Conservation (phyloP, 2,329 filamentous ascomycete genomes). For the Fusarium newnesense region DNA sequence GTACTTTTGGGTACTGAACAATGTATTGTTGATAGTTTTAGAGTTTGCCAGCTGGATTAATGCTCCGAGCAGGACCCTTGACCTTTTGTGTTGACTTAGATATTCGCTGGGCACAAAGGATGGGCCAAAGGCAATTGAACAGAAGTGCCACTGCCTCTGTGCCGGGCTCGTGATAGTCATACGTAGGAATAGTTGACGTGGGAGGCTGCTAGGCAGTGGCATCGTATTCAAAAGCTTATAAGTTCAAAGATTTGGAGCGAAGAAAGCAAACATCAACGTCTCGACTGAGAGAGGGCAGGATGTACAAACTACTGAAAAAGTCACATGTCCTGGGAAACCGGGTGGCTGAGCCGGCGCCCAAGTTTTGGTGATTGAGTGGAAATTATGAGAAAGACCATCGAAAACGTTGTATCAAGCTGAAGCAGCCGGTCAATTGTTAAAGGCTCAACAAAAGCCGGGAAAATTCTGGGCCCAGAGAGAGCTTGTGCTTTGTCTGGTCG, state of each 20-base stretch:
- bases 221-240: conserved; percentile 21
- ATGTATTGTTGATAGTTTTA: background rate
- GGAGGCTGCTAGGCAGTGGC: conserved; percentile 25
- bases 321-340: conserved; percentile 31
- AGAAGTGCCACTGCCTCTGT: conserved; percentile 21
- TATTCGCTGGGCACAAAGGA: background rate
- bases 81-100: conserved; percentile 5
- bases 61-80: conserved; percentile 18
- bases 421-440: conserved; percentile 24
- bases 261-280: conserved; percentile 22
- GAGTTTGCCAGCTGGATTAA: conserved; percentile 6
- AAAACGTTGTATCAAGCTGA: conserved; percentile 36
- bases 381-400: conserved; percentile 21
- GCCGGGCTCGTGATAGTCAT: conserved; percentile 15
- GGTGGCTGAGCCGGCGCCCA: conserved; percentile 39
- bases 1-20: background rate
- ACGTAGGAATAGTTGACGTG: conserved; percentile 28
- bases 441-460: conserved; percentile 27
- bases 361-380: conserved; percentile 27
- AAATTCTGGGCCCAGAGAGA: conserved; percentile 21
- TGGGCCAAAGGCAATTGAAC: conserved; percentile 10
- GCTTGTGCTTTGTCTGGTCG: conserved; percentile 18
- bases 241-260: conserved; percentile 7
- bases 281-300: conserved; percentile 4
- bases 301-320: conserved; percentile 10